Conservation (phyloP, 352 stramenopile species). For the Phytopythium mirpurense region DNA sequence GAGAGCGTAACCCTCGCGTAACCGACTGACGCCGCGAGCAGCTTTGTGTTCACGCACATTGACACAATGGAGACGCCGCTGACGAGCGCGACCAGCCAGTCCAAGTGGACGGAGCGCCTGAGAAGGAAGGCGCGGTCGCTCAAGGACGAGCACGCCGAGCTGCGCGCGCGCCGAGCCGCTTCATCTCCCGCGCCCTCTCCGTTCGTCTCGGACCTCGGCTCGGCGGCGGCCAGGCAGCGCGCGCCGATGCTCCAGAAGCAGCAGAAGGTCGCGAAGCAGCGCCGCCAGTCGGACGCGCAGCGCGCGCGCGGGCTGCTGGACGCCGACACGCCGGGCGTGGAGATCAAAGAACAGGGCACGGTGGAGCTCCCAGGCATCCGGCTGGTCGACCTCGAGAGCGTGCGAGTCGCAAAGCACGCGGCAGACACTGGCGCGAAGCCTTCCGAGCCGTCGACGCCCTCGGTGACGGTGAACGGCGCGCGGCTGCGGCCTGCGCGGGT, state of each 20-base stretch:
- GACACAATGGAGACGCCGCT: slow-evolving; percentile 70
- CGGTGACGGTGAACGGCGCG: slow-evolving; percentile 52
- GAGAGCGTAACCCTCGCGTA: neutral
- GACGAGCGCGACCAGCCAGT: slow-evolving; percentile 18
- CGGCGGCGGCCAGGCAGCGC: slow-evolving; percentile 1
- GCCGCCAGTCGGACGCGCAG: slow-evolving; percentile 48
- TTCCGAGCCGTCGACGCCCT: neutral
- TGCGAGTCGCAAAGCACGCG: slow-evolving; percentile 7
- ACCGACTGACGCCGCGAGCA: slow-evolving; percentile 2
- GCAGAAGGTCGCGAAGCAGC: slow-evolving; percentile 41
- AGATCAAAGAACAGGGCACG: slow-evolving; percentile 62
- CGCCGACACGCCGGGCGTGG: slow-evolving; percentile 9
- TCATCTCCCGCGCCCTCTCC: neutral
- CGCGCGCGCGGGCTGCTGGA: slow-evolving; percentile 38
- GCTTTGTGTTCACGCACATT: slow-evolving; percentile 81
- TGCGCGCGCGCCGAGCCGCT: slow-evolving; percentile 11
- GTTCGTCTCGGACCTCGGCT: slow-evolving; percentile 19
- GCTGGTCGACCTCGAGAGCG: slow-evolving; percentile 55
- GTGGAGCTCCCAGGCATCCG: slow-evolving; percentile 53
- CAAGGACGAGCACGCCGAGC: slow-evolving; percentile 46
- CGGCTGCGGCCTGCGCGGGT: slow-evolving; percentile 54
- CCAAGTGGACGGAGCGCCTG: slow-evolving; percentile 60
- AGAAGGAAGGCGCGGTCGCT: slow-evolving; percentile 64
- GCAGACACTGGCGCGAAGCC: slow-evolving; percentile 2
- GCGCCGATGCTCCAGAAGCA: slow-evolving; percentile 38